Base-by-base conservation (phyloP, 2,329 filamentous ascomycete species). In the Hymenoscyphus fructigenus region DNA sequence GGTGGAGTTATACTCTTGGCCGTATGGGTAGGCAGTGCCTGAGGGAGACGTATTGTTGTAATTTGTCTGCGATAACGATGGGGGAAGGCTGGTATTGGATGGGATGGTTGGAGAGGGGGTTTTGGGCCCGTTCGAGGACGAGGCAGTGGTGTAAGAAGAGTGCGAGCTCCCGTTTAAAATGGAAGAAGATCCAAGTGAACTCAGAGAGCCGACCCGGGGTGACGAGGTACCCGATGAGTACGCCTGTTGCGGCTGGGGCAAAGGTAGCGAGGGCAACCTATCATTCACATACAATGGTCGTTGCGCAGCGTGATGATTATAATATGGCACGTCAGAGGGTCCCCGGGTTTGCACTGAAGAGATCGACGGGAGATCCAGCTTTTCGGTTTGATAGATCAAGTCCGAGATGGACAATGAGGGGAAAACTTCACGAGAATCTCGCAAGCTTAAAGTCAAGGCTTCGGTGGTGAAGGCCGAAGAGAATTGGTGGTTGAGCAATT, bases 311-410 rank as follows among this genome's bases (percentile, higher is more conserved):
- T 89, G 85, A 76, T 84, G 81, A 79, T 88, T 88, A 80, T 89
- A 91, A 80, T 87, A 92, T 78, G 83, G 78, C 74, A 85, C 83
- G 80, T 93, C 89, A 79, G 85, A 84, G 76, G 85, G 84, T 83
- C 89, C 89, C 87, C 91, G 89, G 85, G 88, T 87, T 81, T 91
- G 89, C 82, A 91, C 87, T 83, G 91, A 88, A 76, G 90, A 90
- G 77, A 93, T 90, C 81, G 91, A 91, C 82, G 91, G 91, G 79
- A 93, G 88, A 91, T 93, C 92, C 92, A 96, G 92, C 84, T 93
- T 95, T 89, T 87, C 91, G 91, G 88, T 90, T 81, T 87, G 65
- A 67, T 57, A 55, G 68, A 64, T 72, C 57, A 71, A 69, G 73
- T 73, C 74, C 73, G 65, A 60, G 62, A 61, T 69, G 72, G 73